Conservation (phyloP, 1,284 basidiomycete species). For the Boletus sp. region DNA sequence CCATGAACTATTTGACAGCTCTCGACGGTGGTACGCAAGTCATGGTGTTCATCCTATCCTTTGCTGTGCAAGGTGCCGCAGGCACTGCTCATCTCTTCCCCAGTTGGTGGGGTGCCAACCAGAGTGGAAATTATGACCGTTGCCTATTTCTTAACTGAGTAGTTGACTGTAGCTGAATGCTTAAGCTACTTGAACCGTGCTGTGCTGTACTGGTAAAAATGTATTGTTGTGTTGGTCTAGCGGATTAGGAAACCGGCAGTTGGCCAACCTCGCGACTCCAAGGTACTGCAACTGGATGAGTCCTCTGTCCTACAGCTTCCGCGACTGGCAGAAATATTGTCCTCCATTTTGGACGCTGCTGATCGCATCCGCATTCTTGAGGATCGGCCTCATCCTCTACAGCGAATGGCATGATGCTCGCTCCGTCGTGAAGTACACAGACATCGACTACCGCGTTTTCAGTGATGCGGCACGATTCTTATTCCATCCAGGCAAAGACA, state of each 20-base stretch:
- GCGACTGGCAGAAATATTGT: constrained; percentile 12
- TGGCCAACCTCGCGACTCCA: too few species aligned
- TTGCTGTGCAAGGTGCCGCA: constrained; percentile 67
- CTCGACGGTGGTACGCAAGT: constrained; percentile 63
- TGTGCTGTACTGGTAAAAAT: too few species aligned
- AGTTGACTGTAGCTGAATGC: too few species aligned
- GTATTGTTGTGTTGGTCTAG: too few species aligned
- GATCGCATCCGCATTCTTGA: constrained; percentile 52
- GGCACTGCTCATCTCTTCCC: constrained; percentile 56
- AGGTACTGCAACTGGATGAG: not conserved
- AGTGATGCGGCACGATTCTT: constrained; percentile 83
- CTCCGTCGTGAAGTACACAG: constrained; percentile 90
- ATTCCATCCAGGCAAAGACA: constrained; percentile 43
- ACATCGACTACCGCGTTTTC: constrained; percentile 96
- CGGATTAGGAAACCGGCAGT: too few species aligned
- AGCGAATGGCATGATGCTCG: constrained; percentile 85
- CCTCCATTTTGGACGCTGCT: constrained; percentile 54
- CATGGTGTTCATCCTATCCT: constrained; percentile 68
- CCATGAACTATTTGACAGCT: constrained; percentile 26
- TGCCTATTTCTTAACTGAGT: constrained; percentile 13
- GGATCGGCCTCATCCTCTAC: constrained; percentile 73
- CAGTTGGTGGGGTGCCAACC: constrained; percentile 51
- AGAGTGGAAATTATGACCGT: constrained; percentile 32
- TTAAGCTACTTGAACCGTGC: too few species aligned
- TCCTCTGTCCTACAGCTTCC: not conserved